These are phyloP conservation scores for Iris pallida DNA, from an alignment of 116 monocot species.

Conservation along the genomic window DNA sequence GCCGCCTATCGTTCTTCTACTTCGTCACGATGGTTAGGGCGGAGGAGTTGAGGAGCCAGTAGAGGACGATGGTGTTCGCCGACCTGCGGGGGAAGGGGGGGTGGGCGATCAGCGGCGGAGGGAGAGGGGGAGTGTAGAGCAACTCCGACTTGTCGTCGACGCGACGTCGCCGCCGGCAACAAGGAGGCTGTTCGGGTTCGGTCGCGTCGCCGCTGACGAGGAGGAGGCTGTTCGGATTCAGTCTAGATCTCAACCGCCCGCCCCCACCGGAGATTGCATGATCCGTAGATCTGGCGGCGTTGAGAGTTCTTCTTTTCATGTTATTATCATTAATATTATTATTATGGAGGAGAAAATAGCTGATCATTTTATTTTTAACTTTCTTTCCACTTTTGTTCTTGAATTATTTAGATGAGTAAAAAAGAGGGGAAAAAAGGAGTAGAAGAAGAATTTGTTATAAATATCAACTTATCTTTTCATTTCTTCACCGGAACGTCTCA, in stretches of 20 bases:
- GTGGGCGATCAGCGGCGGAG: neutral
- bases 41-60: neutral
- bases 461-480: no score
- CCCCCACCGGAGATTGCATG: slow-evolving; percentile 21
- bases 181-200: slow-evolving; percentile 13
- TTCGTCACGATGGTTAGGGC: slow-evolving; percentile 30
- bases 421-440: no score
- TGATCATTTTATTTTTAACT: no score
- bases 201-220: no score
- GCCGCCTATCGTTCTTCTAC: slow-evolving; percentile 19
- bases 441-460: no score
- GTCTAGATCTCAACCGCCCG: slow-evolving; percentile 54
- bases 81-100: slow-evolving; percentile 6
- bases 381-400: no score
- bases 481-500: no score
- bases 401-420: no score
- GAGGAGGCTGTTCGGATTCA: no score
- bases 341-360: no score
- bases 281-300: no score
- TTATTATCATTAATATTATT: neutral
- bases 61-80: neutral
- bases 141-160: slow-evolving; percentile 55
- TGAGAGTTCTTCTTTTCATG: no score
- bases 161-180: slow-evolving; percentile 19
- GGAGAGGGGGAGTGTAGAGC: slow-evolving; percentile 40